Evolutionary conservation across 2,329 filamentous ascomycete species (phyloP), one percentile per base, ranked within the genome.

Genomic region (Clonostachys rhizophaga): DNA sequence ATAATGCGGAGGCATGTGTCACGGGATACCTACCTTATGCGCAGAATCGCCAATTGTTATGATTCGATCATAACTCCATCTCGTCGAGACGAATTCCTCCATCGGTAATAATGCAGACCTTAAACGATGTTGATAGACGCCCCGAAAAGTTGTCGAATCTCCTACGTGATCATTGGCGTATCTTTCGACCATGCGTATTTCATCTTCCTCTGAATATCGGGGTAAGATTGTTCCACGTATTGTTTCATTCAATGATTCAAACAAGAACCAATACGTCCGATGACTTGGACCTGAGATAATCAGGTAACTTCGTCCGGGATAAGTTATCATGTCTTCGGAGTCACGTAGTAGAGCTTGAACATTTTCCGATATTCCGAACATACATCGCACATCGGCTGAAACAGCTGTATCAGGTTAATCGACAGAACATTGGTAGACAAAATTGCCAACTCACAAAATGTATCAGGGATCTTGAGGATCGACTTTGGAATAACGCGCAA

Each of bases 191-290:
- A 66, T 57, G 5, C 46, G 12, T 3, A 51, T 52, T 42, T 65
- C 61, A 42, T 69, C 63, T 17, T 62, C 55, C 34, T 57, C 55
- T 4, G 60, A 60, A 51, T 58, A 69, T 6, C 46, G 52, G 0
- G 64, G 65, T n/a, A 67, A 65, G 7, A 65, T 56, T 5, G 56
- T 54, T 2, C 59, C 58, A 39, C 58, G 57, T 17, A 55, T 59
- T 3, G 54, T 48, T 34, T 64, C 52, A 2, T 57, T 52, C 2
- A 63, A 48, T 42, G 57, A 58, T 18, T 58, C 52, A 33, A 65
- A 65, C 11, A 66, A 47, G 43, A 69, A 69, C 62, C 64, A 68
- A 53, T 65, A 71, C 1, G 63, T 47, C 2, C 60, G 52, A 5
- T 55, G 46, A 2, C 57, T 49, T 5, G 63, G 61, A 0, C 62